Conservation (phyloP, 2,329 filamentous ascomycete species). For the Diaporthe batatas region DNA sequence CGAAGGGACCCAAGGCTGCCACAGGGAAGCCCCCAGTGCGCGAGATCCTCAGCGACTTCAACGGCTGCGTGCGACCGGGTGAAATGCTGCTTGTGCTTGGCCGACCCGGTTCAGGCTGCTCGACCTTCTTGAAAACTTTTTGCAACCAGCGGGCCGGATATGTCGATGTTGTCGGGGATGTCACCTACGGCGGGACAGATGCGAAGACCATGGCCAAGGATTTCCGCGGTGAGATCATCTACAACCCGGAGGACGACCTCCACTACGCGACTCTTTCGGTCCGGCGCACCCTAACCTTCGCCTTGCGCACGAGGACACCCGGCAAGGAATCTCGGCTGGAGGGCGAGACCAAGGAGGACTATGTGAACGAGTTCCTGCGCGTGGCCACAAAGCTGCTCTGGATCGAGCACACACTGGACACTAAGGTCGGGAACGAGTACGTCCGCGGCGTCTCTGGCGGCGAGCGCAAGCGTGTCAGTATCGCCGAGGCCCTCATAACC, state of each 20-base stretch:
- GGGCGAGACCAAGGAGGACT: constrained; percentile 66
- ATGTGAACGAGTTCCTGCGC: constrained; percentile 74
- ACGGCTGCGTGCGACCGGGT: constrained; percentile 20
- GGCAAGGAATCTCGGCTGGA: constrained; percentile 64
- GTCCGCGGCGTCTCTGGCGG: constrained; percentile 77
- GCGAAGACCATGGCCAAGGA: constrained; percentile 81
- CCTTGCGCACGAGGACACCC: constrained; percentile 77
- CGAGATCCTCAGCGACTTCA: constrained; percentile 69
- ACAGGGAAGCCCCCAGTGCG: constrained; percentile 66
- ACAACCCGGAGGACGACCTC: constrained; percentile 86
- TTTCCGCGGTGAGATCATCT: constrained; percentile 88
- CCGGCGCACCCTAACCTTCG: constrained; percentile 83
- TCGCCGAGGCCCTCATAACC: constrained; percentile 70
- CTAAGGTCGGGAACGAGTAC: constrained; percentile 77
- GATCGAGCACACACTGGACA: constrained; percentile 74
- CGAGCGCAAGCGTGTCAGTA: constrained; percentile 77
- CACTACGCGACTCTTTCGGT: constrained; percentile 84
- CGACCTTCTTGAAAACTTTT: constrained; percentile 30
- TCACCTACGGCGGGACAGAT: constrained; percentile 24
- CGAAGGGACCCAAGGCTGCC: constrained; percentile 49
- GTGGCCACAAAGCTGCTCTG: constrained; percentile 82
- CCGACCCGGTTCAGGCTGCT: constrained; percentile 40
- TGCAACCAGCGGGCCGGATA: constrained; percentile 35
- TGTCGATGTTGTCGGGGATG: constrained; percentile 28
- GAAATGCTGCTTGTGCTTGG: constrained; percentile 38